These are phyloP conservation scores for Barnettozyma salicaria DNA, from an alignment of 805 yeast species.

Conservation along the genomic window DNA sequence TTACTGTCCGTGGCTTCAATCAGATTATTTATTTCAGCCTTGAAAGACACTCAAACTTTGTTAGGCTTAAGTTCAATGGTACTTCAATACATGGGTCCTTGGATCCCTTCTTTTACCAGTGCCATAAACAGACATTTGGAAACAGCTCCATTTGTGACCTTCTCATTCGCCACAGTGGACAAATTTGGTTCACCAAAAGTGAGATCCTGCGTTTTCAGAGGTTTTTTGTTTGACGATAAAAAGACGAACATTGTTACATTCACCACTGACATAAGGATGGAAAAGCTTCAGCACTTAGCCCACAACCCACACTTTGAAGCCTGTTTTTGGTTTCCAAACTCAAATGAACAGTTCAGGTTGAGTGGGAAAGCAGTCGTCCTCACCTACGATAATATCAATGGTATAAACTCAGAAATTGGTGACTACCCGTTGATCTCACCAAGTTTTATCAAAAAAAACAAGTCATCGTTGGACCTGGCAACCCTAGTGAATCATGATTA, in stretches of 20 bases:
- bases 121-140: conserved; percentile 45
- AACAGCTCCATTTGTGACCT: conserved; percentile 46
- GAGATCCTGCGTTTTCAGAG: conserved; percentile 67
- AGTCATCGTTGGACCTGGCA: conserved; percentile 22
- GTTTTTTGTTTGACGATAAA: conserved; percentile 66
- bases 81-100: conserved; percentile 55
- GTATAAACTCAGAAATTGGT: conserved; percentile 15
- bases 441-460: conserved; percentile 16
- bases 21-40: background rate
- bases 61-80: conserved; percentile 4
- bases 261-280: conserved; percentile 66
- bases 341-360: conserved; percentile 65
- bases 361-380: conserved; percentile 57
- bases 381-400: conserved; percentile 18
- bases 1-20: too few relatives aligned
- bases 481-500: conserved; percentile 3
- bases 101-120: conserved; percentile 63
- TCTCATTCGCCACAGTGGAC: conserved; percentile 67
- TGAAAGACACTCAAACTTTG: background rate
- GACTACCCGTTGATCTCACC: conserved; percentile 30
- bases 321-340: conserved; percentile 60
- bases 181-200: conserved; percentile 48
- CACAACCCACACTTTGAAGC: conserved; percentile 60
- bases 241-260: conserved; percentile 62
- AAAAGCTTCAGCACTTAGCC: conserved; percentile 46